Percentiles rank a stretch among this genome's conserved stretches.
Conservation (phyloP, 495 filamentous ascomycete species). For the Chaetomidium leptoderma region DNA sequence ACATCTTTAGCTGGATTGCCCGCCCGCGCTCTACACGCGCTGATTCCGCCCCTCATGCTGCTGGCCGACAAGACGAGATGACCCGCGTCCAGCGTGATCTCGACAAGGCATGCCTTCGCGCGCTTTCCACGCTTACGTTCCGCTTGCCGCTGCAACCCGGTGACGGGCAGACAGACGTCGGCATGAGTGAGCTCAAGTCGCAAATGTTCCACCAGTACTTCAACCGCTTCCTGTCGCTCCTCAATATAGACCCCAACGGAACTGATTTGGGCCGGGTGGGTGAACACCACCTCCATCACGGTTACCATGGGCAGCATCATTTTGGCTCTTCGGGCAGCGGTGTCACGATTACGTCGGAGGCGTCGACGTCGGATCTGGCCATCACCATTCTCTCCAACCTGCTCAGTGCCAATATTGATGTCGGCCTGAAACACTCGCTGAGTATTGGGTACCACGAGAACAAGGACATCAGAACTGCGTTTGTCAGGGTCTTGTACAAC, state of each 20-base stretch:
- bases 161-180: slow-evolving; percentile 58
- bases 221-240: slow-evolving; percentile 56
- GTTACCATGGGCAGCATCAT: slow-evolving; percentile 24
- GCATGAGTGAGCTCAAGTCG: slow-evolving; percentile 57
- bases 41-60: slow-evolving; percentile 17
- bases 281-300: slow-evolving; percentile 1
- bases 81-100: slow-evolving; percentile 55
- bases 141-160: slow-evolving; percentile 59
- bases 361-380: slow-evolving; percentile 53
- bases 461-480: slow-evolving; percentile 61
- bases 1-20: slow-evolving; percentile 62
- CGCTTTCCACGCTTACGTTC: slow-evolving; percentile 58
- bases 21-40: slow-evolving; percentile 45
- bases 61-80: slow-evolving; percentile 47
- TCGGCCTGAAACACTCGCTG: slow-evolving; percentile 60
- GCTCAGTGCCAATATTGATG: slow-evolving; percentile 63
- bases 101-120: slow-evolving; percentile 57
- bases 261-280: slow-evolving; percentile 40
- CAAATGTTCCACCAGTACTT: slow-evolving; percentile 67
- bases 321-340: slow-evolving; percentile 44
- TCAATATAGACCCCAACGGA: slow-evolving; percentile 48
- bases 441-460: slow-evolving; percentile 65
- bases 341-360: slow-evolving; percentile 12
- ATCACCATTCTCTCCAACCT: slow-evolving; percentile 63
- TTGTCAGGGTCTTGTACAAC: slow-evolving; percentile 63